These are phyloP conservation scores for Penicillium bovifimosum DNA, from an alignment of 495 filamentous ascomycete genomes.

Conservation along the genomic window DNA sequence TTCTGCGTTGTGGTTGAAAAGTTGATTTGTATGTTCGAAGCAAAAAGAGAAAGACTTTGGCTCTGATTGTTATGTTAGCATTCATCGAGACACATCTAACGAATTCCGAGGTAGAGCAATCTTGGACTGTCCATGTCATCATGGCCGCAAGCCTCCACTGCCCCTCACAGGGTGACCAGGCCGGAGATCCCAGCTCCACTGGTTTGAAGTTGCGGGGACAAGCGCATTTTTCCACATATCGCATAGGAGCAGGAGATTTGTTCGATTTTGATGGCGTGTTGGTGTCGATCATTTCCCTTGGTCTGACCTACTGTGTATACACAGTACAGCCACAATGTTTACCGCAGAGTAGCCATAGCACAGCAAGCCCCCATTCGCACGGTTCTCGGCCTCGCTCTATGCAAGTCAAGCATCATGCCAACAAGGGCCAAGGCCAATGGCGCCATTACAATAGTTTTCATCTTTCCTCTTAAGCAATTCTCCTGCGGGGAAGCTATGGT, in stretches of 20 bases:
- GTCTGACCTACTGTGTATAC: not conserved
- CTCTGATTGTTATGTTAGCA: too few relatives aligned
- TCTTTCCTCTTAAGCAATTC: not conserved
- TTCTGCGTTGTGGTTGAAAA: too few relatives aligned
- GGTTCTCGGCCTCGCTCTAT: too few relatives aligned
- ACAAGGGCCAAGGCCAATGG: too few relatives aligned
- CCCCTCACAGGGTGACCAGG: constrained; percentile 10
- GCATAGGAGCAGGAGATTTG: constrained; percentile 3
- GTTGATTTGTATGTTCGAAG: not conserved
- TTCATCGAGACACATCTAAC: not conserved
- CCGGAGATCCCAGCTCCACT: constrained; percentile 19
- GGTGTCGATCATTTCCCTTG: too few relatives aligned
- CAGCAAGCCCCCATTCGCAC: too few relatives aligned
- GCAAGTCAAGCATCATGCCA: too few relatives aligned
- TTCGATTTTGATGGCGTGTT: not conserved
- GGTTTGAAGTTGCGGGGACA: constrained; percentile 7
- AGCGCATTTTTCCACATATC: constrained; percentile 30
- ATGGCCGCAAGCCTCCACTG: not conserved
- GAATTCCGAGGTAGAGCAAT: not conserved
- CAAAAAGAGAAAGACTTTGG: not conserved
- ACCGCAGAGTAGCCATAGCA: not conserved
- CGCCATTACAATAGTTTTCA: not conserved
- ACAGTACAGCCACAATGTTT: too few relatives aligned
- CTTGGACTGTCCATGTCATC: not conserved
- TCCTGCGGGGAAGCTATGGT: constrained; percentile 16